Evolutionary conservation across 257 asterid species (phyloP), one percentile per base, ranked within the genome.

Genomic region (Gardenia jasminoides): DNA sequence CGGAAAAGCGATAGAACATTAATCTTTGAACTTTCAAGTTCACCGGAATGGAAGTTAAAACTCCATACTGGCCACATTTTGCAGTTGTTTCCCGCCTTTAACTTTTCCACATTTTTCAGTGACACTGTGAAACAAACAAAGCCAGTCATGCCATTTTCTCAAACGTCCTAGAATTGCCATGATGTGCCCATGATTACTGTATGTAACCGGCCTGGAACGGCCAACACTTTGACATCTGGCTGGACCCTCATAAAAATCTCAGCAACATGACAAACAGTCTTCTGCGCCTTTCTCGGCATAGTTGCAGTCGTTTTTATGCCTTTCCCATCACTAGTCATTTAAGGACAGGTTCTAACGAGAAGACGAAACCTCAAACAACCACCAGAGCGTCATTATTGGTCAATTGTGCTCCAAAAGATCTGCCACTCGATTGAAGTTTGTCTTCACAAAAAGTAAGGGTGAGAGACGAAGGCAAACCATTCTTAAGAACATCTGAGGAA

Each of bases 171-270:
- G 24, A 66, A 10, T 17, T 50, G 48, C 46, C 79, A 28, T 3
- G 61, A 41, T 41, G 17, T 75, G 58, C 43, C 58, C 20, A 61
- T n/a, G 71, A 75, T 64, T 36, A 33, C 12, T 22, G 41, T 33
- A 9, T 17, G n/a, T 36, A 43, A 43, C 54, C 15, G 56, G 67
- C 66, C 50, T 7, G 10, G 73, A 36, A 66, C 26, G 50, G 33
- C 65, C 61, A 46, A 46, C 36, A 41, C 31, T 1, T 2, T 61
- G 46, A 47, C 31, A 76, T 62, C 80, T 78, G 20, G 20, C 48
- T 72, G 87, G 78, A 68, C 24, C 87, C 78, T 80, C 22, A 33
- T 4, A 44, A 80, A 78, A 70, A 84, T 80, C 82, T 80, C 72
- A 47, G 66, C 74, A 43, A 74, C 56, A 66, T 72, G 67, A 54